phyloP scores from a whole-genome alignment of 1,284 basidiomycete species.

The Puccinia polysora region DNA sequence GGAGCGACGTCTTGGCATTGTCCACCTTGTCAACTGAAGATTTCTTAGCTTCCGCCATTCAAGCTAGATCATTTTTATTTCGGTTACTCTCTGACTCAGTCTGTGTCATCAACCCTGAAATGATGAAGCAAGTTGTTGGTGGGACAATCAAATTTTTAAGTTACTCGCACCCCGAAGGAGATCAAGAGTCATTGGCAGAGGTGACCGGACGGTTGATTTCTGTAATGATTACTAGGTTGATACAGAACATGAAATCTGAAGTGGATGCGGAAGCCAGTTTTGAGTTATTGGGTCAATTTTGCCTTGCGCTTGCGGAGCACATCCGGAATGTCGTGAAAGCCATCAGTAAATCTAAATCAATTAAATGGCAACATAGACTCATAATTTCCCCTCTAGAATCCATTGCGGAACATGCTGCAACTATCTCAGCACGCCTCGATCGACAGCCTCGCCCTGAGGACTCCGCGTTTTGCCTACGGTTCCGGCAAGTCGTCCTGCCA shows the following conservation, averaged over 20 bases:
- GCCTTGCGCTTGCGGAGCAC: neutral
- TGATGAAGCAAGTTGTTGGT: conserved; percentile 12
- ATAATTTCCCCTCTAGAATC: conserved; percentile 10
- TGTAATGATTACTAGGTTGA: conserved; percentile 3
- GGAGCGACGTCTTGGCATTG: conserved; percentile 8
- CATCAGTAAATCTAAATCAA: conserved; percentile 2
- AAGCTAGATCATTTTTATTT: neutral
- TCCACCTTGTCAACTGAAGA: neutral
- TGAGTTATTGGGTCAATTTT: neutral
- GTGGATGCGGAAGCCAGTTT: conserved; percentile 10
- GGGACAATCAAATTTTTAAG: neutral
- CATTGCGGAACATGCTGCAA: neutral
- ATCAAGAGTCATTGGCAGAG: neutral
- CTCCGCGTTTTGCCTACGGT: neutral
- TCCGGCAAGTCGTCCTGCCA: neutral
- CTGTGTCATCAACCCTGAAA: conserved; percentile 1
- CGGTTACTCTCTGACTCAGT: conserved; percentile 6
- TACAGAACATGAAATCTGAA: conserved; percentile 1
- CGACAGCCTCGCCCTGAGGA: neutral
- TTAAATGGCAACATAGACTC: neutral
- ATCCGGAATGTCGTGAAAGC: neutral
- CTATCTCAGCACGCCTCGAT: neutral
- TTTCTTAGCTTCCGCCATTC: neutral
- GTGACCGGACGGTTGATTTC: conserved; percentile 11
- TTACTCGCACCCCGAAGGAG: neutral